Base-by-base conservation (phyloP, 371 early-diverging fungal genomes). In the Mucor racemosus region DNA sequence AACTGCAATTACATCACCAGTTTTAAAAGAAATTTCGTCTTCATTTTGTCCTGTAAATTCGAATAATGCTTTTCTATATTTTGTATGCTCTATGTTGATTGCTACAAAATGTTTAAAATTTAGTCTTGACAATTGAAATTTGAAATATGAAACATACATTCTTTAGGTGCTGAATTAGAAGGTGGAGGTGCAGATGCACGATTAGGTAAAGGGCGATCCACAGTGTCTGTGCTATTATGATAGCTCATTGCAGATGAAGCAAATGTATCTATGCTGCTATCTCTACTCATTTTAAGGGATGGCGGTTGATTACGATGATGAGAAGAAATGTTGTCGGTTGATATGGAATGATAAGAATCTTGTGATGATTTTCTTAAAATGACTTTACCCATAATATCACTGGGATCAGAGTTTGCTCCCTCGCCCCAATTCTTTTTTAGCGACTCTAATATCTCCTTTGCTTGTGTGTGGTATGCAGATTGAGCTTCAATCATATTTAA, bases 1-100 rank as follows among this genome's bases (percentile, higher is more conserved):
- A 3, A 94, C 92, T 19, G 85, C 84, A 59, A 94, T 86, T 31
- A 91, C 74, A 66, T 94, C 93, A 5, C 91, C 93, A 38, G 78
- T 83, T 7, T 74, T 81, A 46, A 94, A 78, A 3, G 89, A 73
- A 15, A 94, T 81, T 67, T 94, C 94, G 17, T 90, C 92, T 7
- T 72, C 67, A 14, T 79, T 87, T 39, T 83, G 80, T 6, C 87
- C 89, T n/a, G 83, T 81, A 76, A 92, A 94, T 42, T 82, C 82
- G 75, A 86, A 94, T 19, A 90, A 41, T 0, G 92, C 88, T 21
- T 78, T 81, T 50, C 69, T 60, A 31, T 60, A 55, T 17, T 61
- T 60, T 42, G 60, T 39, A 33, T 55, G 55, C 13, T 56, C 53
- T n/a, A 55, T 35, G 11, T 34, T 11, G 3, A 14, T n/a, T 1